A percentile compares a stretch with the other conserved stretches of the same genome.
These are phyloP conservation scores for Vinca major DNA, from an alignment of 305 asterid species.

Conservation along the genomic window DNA sequence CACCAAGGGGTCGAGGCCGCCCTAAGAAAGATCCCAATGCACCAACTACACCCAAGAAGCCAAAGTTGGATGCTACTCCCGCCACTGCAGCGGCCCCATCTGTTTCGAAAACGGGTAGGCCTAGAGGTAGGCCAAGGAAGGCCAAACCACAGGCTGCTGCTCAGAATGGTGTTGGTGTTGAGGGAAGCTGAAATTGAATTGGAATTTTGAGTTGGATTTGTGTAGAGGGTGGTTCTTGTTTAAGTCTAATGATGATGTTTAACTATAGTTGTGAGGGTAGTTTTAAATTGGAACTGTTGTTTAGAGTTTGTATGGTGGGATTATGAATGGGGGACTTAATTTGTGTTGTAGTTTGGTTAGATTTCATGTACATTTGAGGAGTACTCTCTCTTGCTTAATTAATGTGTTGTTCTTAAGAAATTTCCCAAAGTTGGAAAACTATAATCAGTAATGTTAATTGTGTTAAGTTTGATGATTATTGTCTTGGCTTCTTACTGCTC, in stretches of 20 bases:
- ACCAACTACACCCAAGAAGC: constrained; percentile 55
- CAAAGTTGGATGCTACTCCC: constrained; percentile 32
- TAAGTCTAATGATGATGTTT: constrained; percentile 11
- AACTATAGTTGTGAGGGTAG: not conserved
- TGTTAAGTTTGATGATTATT: not conserved
- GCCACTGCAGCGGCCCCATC: constrained; percentile 13
- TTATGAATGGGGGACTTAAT: constrained; percentile 8
- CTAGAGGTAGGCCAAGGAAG: constrained; percentile 75
- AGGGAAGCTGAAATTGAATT: constrained; percentile 23
- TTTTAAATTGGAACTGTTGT: constrained; percentile 5
- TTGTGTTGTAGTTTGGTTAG: constrained; percentile 11
- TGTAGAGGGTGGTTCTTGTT: constrained; percentile 3
- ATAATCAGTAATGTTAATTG: not conserved
- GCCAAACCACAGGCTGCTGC: constrained; percentile 37
- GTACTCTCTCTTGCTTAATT: constrained; percentile 6
- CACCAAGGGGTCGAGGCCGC: constrained; percentile 55
- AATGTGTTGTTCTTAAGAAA: constrained; percentile 6
- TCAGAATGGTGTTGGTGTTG: constrained; percentile 43
- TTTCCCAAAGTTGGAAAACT: constrained; percentile 3
- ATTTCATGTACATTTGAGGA: constrained; percentile 13
- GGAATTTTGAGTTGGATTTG: not conserved
- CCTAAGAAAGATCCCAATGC: constrained; percentile 72
- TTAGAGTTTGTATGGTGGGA: not conserved
- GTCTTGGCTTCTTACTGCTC: not conserved
- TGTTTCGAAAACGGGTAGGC: constrained; percentile 41